Conservation (phyloP, 768 basidiomycete genomes). For the Vararia minispora region DNA sequence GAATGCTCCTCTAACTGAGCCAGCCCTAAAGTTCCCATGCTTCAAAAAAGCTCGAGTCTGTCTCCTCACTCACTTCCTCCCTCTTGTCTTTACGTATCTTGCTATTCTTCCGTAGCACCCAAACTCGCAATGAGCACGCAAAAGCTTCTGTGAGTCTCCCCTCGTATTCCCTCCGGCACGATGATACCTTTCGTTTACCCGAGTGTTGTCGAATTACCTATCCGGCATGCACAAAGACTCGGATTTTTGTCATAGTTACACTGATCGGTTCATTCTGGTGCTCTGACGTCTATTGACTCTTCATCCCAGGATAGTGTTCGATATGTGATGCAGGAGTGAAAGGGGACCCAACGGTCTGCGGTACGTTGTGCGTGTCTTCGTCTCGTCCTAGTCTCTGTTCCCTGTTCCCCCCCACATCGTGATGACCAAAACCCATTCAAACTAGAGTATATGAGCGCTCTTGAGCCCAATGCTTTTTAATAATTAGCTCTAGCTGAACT, state of each 20-base stretch:
- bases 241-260: constrained; percentile 83
- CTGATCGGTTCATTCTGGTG: constrained; percentile 51
- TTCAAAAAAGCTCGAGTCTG: not conserved
- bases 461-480: constrained; percentile 56
- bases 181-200: constrained; percentile 43
- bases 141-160: constrained; percentile 9
- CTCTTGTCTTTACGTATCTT: not conserved
- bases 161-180: constrained; percentile 24
- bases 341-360: not conserved
- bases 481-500: constrained; percentile 19
- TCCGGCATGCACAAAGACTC: constrained; percentile 42
- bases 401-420: constrained; percentile 10
- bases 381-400: constrained; percentile 1
- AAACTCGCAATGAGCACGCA: no score
- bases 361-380: no score
- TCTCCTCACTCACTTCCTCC: no score
- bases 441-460: constrained; percentile 88
- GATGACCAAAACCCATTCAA: constrained; percentile 68
- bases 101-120: not conserved
- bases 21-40: constrained; percentile 8
- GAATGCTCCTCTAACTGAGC: constrained; percentile 4
- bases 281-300: constrained; percentile 8
- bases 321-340: constrained; percentile 11
- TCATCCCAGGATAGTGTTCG: constrained; percentile 1
- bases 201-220: constrained; percentile 46